phyloP scores from a whole-genome alignment of 306 rosid species.

The Cicer bijugum region DNA sequence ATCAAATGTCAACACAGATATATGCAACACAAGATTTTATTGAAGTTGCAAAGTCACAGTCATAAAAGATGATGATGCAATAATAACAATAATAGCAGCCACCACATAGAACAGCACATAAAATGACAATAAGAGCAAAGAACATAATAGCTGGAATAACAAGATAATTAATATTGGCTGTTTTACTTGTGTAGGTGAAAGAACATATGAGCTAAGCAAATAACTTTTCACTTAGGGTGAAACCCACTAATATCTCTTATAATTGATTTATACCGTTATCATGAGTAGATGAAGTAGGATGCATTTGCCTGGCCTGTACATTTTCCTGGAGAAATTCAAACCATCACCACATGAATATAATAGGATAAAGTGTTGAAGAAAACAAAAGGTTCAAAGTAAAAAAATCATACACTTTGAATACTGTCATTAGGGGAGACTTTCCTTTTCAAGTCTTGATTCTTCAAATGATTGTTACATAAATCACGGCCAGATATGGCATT shows the following conservation, averaged over 20 bases:
- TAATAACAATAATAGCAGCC: slow-evolving; percentile 17
- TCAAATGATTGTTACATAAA: slow-evolving; percentile 43
- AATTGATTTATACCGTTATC: slow-evolving; percentile 54
- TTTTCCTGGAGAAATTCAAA: slow-evolving; percentile 62
- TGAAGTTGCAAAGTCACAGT: slow-evolving; percentile 1
- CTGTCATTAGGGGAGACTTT: slow-evolving; percentile 57
- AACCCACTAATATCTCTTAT: slow-evolving; percentile 23
- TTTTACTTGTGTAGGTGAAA: slow-evolving; percentile 33
- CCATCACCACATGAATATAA: slow-evolving; percentile 38
- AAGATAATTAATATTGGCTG: slow-evolving; percentile 31
- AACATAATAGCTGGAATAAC: slow-evolving; percentile 10
- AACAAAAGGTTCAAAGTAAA: slow-evolving; percentile 39
- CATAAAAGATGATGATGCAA: slow-evolving; percentile 37
- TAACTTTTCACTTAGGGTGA: slow-evolving; percentile 7
- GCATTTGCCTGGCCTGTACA: slow-evolving; percentile 52
- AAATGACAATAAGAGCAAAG: slow-evolving; percentile 26
- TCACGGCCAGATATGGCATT: slow-evolving; percentile 47
- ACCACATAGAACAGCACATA: slow-evolving; percentile 6
- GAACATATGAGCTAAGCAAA: slow-evolving; percentile 32
- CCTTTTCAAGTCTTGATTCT: slow-evolving; percentile 59
- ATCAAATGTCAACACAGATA: not conserved
- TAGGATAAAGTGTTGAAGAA: slow-evolving; percentile 15
- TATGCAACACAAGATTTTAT: slow-evolving; percentile 12
- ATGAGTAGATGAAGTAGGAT: slow-evolving; percentile 43
- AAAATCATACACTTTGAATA: slow-evolving; percentile 57